Conservation (phyloP, 1,139 yeast genomes). For the Debaryomycetaceae sp. region DNA sequence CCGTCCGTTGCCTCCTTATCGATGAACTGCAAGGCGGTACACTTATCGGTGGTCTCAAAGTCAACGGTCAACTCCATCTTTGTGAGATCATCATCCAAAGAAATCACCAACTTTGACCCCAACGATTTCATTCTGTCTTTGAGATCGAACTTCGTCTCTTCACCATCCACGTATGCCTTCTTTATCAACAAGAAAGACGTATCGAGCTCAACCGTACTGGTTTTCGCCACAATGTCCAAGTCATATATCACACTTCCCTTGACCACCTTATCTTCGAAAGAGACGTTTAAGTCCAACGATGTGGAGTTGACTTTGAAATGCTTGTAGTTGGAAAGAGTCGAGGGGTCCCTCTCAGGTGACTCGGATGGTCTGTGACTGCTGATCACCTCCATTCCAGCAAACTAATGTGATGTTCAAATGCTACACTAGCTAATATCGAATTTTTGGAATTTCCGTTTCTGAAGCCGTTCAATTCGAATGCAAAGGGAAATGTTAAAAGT, state of each 20-base stretch:
- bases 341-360: slow-evolving; percentile 53
- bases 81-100: slow-evolving; percentile 11
- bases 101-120: slow-evolving; percentile 60
- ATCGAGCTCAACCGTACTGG: slow-evolving; percentile 52
- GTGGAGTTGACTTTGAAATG: slow-evolving; percentile 40
- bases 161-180: slow-evolving; percentile 37
- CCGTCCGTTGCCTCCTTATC: slow-evolving; percentile 79
- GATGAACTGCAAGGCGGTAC: slow-evolving; percentile 87
- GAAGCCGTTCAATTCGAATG: background rate
- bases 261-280: slow-evolving; percentile 52
- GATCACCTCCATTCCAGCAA: slow-evolving; percentile 7
- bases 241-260: slow-evolving; percentile 54
- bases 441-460: background rate
- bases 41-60: slow-evolving; percentile 65
- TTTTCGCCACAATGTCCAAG: slow-evolving; percentile 25
- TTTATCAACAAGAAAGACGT: slow-evolving; percentile 59
- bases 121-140: slow-evolving; percentile 55
- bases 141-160: slow-evolving; percentile 30
- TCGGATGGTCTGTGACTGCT: slow-evolving; percentile 27
- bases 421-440: background rate
- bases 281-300: slow-evolving; percentile 48
- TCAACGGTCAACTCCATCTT: slow-evolving; percentile 36
- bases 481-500: too few species aligned
- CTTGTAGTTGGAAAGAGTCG: slow-evolving; percentile 39
- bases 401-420: background rate